Percentiles rank a stretch among this genome's conserved stretches.
Conservation (phyloP, 768 basidiomycete genomes). For the Tricholoma hemisulphureum region DNA sequence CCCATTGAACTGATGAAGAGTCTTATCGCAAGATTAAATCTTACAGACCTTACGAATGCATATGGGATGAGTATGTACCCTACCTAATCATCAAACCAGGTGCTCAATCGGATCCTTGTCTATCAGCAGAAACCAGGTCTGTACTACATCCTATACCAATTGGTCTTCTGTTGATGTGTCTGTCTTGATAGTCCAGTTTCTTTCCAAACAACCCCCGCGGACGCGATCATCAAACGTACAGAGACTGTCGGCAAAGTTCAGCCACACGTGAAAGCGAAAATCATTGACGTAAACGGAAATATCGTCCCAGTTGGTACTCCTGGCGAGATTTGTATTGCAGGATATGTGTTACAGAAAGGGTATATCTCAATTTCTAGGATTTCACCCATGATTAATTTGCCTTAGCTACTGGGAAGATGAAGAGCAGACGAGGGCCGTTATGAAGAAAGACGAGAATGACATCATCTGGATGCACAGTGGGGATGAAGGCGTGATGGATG, state of each 20-base stretch:
- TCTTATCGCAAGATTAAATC: slow-evolving; percentile 64
- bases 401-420: slow-evolving; percentile 75
- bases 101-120: slow-evolving; percentile 4
- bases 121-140: slow-evolving; percentile 69
- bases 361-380: slow-evolving; percentile 25
- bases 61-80: slow-evolving; percentile 80
- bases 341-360: slow-evolving; percentile 82
- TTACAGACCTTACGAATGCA: slow-evolving; percentile 70
- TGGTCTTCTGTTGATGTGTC: neutral
- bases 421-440: slow-evolving; percentile 60
- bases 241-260: slow-evolving; percentile 79
- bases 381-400: neutral
- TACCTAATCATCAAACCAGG: neutral
- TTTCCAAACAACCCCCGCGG: slow-evolving; percentile 72
- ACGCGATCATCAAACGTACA: slow-evolving; percentile 70
- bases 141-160: neutral
- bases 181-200: slow-evolving; percentile 62
- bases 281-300: slow-evolving; percentile 57
- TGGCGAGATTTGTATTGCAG: slow-evolving; percentile 72
- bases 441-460: slow-evolving; percentile 53
- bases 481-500: slow-evolving; percentile 78
- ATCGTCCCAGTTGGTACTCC: slow-evolving; percentile 70
- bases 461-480: slow-evolving; percentile 82
- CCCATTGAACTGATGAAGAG: slow-evolving; percentile 79
- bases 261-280: slow-evolving; percentile 76